A percentile compares a stretch with the other conserved stretches of the same genome.
Evolutionary conservation across 2,329 filamentous ascomycete genomes (phyloP).

Genomic region (Plectosphaerella cucumerina): DNA sequence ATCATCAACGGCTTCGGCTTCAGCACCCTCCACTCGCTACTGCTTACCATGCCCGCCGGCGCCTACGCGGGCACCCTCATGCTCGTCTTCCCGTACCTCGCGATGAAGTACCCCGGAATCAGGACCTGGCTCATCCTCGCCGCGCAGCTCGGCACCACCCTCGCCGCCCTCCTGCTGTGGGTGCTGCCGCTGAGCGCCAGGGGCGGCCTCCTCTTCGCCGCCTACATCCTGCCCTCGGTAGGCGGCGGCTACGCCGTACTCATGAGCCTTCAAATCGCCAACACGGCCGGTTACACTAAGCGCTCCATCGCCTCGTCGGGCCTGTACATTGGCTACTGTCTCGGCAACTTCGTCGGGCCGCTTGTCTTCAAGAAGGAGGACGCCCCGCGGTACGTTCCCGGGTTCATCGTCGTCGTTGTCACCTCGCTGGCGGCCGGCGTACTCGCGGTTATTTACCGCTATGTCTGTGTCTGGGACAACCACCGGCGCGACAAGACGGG

Average conservation of each 20-base stretch:
- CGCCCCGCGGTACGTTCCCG: neutral
- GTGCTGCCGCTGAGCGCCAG: conserved; percentile 32
- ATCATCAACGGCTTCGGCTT: conserved; percentile 42
- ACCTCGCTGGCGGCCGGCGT: conserved; percentile 22
- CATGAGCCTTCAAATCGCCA: conserved; percentile 44
- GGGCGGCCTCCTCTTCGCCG: conserved; percentile 42
- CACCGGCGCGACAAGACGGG: conserved; percentile 34
- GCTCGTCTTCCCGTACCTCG: conserved; percentile 32
- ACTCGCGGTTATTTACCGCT: conserved; percentile 37
- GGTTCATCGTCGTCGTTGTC: conserved; percentile 23
- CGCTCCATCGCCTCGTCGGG: conserved; percentile 41
- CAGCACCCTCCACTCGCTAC: conserved; percentile 34
- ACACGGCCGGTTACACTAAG: conserved; percentile 50
- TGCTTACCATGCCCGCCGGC: conserved; percentile 36
- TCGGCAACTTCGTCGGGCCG: conserved; percentile 42
- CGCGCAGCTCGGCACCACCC: conserved; percentile 34
- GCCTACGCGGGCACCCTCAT: conserved; percentile 30
- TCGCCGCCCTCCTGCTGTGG: conserved; percentile 38
- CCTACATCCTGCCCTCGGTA: conserved; percentile 40
- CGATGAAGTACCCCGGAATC: conserved; percentile 28
- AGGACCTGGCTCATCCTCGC: conserved; percentile 33
- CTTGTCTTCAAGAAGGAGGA: conserved; percentile 32
- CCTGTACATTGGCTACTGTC: conserved; percentile 46
- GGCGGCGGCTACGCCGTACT: conserved; percentile 43
- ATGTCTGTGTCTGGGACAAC: conserved; percentile 39